Conservation (phyloP, 768 basidiomycete species). For the Boletales sp. region DNA sequence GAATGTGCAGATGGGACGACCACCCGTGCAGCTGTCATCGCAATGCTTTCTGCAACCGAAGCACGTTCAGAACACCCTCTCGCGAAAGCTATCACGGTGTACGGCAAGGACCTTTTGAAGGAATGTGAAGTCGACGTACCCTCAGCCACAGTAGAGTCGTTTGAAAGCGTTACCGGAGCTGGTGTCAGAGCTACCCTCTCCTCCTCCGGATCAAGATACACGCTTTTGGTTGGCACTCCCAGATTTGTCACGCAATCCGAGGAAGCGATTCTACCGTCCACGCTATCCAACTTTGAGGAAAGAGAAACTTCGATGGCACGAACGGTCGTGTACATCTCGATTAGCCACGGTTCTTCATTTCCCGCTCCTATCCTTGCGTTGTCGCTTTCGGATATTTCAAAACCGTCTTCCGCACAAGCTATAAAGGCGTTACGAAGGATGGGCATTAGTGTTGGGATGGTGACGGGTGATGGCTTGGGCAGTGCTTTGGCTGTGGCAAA, state of each 20-base stretch:
- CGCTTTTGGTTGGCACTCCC: constrained; percentile 72
- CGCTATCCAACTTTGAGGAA: constrained; percentile 61
- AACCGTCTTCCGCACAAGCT: constrained; percentile 79
- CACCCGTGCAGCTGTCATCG: constrained; percentile 56
- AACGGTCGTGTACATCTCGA: constrained; percentile 84
- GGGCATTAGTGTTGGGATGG: constrained; percentile 91
- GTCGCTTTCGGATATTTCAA: constrained; percentile 84
- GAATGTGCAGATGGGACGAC: constrained; percentile 62
- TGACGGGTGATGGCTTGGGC: constrained; percentile 87
- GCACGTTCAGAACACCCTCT: constrained; percentile 94
- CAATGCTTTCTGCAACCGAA: constrained; percentile 85
- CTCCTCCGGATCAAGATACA: constrained; percentile 50
- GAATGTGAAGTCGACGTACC: constrained; percentile 39
- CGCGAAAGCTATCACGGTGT: constrained; percentile 85
- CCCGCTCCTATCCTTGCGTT: constrained; percentile 72
- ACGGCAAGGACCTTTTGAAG: constrained; percentile 65
- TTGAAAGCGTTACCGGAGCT: constrained; percentile 87
- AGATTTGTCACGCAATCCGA: constrained; percentile 62
- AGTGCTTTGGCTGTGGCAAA: constrained; percentile 89
- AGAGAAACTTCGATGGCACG: constrained; percentile 71
- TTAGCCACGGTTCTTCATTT: constrained; percentile 38
- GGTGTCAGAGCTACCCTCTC: constrained; percentile 75
- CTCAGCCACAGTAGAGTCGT: constrained; percentile 58
- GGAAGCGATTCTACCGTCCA: constrained; percentile 50
- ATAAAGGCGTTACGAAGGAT: constrained; percentile 77